Percentiles rank a stretch among this genome's conserved stretches.
Conservation (phyloP, 495 filamentous ascomycete species). For the Cairneyella variabilis region DNA sequence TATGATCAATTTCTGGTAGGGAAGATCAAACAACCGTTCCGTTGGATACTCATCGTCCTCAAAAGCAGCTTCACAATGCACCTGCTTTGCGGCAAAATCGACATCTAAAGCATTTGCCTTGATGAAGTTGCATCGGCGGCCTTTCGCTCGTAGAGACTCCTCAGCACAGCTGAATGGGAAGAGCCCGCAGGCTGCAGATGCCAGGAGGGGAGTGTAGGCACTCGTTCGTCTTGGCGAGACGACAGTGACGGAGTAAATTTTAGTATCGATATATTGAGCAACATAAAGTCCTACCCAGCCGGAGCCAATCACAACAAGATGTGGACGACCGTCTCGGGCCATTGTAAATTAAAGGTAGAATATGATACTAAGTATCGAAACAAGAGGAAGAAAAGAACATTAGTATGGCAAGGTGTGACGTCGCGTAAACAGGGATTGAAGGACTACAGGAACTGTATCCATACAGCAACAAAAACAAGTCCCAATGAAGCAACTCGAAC, state of each 20-base stretch:
- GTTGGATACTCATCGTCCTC: slow-evolving; percentile 1
- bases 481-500: too few species aligned
- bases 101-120: slow-evolving; percentile 73
- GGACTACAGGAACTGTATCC: too few species aligned
- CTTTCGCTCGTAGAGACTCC: slow-evolving; percentile 54
- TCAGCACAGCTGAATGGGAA: slow-evolving; percentile 81
- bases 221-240: slow-evolving; percentile 38
- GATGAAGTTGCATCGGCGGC: slow-evolving; percentile 49
- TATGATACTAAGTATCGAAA: too few species aligned
- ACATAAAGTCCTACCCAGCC: slow-evolving; percentile 13
- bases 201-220: slow-evolving; percentile 81
- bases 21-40: slow-evolving; percentile 48
- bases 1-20: slow-evolving; percentile 75
- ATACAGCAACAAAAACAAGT: too few species aligned
- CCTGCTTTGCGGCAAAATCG: slow-evolving; percentile 61
- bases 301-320: slow-evolving; percentile 13
- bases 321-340: too few species aligned
- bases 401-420: too few species aligned
- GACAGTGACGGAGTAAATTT: slow-evolving; percentile 13
- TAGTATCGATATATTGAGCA: slow-evolving; percentile 4
- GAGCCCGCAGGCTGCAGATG: slow-evolving; percentile 72
- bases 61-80: slow-evolving; percentile 58
- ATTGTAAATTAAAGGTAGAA: too few species aligned
- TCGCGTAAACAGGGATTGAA: too few species aligned
- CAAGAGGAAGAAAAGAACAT: too few species aligned